These are phyloP conservation scores for Microdochium nivale DNA, from an alignment of 2,329 filamentous ascomycete species.

Conservation along the genomic window DNA sequence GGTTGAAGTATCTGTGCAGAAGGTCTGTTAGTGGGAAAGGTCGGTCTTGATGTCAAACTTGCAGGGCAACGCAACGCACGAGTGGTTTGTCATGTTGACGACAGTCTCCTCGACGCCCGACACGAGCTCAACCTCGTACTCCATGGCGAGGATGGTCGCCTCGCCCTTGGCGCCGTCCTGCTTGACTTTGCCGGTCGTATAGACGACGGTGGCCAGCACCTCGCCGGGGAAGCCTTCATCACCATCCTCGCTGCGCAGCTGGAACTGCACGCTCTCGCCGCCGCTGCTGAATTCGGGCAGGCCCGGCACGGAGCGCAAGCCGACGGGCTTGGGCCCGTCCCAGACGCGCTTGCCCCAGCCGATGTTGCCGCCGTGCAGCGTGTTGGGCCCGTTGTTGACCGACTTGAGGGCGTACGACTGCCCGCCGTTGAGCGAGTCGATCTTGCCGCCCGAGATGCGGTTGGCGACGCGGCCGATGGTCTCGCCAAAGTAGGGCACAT, in stretches of 20 bases:
- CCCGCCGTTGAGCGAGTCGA: conserved; percentile 61
- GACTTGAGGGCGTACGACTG: conserved; percentile 56
- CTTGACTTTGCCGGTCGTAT: conserved; percentile 63
- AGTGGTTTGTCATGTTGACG: conserved; percentile 93
- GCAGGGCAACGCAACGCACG: conserved; percentile 39
- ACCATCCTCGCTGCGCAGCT: conserved; percentile 62
- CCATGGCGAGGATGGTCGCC: conserved; percentile 68
- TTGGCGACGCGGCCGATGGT: conserved; percentile 86
- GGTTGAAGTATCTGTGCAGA: conserved; percentile 54
- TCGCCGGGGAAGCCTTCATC: conserved; percentile 89
- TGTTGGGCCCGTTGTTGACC: conserved; percentile 71
- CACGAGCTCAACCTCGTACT: conserved; percentile 81
- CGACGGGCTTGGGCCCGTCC: conserved; percentile 58
- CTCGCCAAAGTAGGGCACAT: conserved; percentile 78
- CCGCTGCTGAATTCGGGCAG: conserved; percentile 41
- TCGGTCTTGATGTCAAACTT: background rate
- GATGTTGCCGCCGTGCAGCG: conserved; percentile 59
- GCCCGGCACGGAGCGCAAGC: conserved; percentile 39
- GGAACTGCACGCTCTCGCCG: conserved; percentile 60
- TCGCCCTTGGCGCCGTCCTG: conserved; percentile 51
- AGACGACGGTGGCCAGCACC: conserved; percentile 68
- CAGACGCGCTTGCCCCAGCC: conserved; percentile 81
- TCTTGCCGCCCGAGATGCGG: conserved; percentile 63
- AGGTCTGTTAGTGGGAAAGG: background rate
- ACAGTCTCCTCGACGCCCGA: conserved; percentile 79